phyloP scores from a whole-genome alignment of 2,329 filamentous ascomycete species.

The Aureobasidium sp. region DNA sequence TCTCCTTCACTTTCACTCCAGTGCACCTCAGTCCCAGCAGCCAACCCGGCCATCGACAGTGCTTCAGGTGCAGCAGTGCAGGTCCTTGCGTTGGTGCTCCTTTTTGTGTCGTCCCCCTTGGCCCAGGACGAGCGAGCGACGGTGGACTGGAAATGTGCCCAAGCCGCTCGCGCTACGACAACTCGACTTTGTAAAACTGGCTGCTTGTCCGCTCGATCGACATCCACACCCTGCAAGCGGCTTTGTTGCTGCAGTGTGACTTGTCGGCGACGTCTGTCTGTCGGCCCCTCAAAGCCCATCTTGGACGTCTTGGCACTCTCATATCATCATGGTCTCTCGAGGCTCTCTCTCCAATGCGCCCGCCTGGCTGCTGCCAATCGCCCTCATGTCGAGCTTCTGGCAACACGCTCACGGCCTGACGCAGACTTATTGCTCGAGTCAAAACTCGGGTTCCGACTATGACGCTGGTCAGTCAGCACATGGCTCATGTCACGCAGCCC shows the following conservation, averaged over 20 bases:
- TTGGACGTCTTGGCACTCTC: constrained; percentile 21
- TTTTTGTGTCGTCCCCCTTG: neutral
- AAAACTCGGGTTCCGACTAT: constrained; percentile 36
- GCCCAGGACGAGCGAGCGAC: neutral
- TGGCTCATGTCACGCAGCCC: neutral
- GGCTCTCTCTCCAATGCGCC: constrained; percentile 2
- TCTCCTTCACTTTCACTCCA: neutral
- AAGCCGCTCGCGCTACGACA: neutral
- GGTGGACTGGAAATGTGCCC: constrained; percentile 12
- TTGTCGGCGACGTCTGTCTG: constrained; percentile 15
- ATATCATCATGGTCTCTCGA: constrained; percentile 1
- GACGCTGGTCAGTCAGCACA: constrained; percentile 29
- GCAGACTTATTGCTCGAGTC: constrained; percentile 38
- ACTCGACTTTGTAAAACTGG: constrained; percentile 11
- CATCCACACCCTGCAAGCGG: constrained; percentile 1
- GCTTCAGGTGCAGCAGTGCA: too few species aligned
- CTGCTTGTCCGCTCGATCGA: constrained; percentile 11
- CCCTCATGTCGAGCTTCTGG: constrained; percentile 15
- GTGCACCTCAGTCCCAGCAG: too few species aligned
- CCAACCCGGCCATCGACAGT: too few species aligned
- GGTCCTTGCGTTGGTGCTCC: constrained; percentile 2
- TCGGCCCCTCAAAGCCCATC: constrained; percentile 22
- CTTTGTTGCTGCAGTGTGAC: constrained; percentile 19
- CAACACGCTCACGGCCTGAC: constrained; percentile 23
- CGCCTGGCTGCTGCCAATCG: constrained; percentile 13